phyloP scores from a whole-genome alignment of 495 filamentous ascomycete species.

The Podospora anserina region DNA sequence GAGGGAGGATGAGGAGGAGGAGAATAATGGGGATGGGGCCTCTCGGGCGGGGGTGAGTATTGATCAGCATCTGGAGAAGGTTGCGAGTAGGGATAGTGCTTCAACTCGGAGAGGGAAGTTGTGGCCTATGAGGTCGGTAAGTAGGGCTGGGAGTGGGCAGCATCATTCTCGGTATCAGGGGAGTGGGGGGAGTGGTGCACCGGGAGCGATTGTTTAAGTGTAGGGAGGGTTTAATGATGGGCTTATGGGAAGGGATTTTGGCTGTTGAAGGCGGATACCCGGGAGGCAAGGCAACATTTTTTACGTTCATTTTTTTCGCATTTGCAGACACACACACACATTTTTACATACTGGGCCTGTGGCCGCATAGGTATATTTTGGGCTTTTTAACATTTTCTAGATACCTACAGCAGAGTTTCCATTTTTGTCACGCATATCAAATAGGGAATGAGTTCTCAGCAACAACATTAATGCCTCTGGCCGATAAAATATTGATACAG shows the following conservation, averaged over 20 bases:
- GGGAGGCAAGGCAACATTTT: not conserved
- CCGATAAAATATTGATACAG: too few species aligned
- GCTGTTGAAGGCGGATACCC: not conserved
- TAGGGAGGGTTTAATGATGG: not conserved
- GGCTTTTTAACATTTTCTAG: not conserved
- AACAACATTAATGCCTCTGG: too few species aligned
- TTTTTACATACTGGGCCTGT: not conserved
- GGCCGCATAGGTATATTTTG: not conserved
- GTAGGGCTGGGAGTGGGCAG: not conserved
- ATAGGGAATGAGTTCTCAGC: too few species aligned
- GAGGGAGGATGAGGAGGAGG: constrained; percentile 21
- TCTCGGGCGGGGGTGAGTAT: not conserved
- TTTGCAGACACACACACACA: not conserved
- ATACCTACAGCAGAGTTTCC: not conserved
- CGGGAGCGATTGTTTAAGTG: not conserved
- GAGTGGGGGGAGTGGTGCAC: not conserved
- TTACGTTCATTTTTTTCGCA: not conserved
- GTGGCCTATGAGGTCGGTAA: not conserved
- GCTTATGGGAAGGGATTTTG: not conserved
- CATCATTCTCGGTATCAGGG: not conserved
- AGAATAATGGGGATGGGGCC: not conserved
- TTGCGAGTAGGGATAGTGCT: constrained; percentile 18
- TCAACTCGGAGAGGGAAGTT: constrained; percentile 8
- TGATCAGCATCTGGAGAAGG: constrained; percentile 20
- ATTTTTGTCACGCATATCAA: not conserved